A percentile compares a stretch with the other conserved stretches of the same genome.
phyloP scores from a whole-genome alignment of 2,329 filamentous ascomycete genomes.

The Berkeleyomyces basicola region DNA sequence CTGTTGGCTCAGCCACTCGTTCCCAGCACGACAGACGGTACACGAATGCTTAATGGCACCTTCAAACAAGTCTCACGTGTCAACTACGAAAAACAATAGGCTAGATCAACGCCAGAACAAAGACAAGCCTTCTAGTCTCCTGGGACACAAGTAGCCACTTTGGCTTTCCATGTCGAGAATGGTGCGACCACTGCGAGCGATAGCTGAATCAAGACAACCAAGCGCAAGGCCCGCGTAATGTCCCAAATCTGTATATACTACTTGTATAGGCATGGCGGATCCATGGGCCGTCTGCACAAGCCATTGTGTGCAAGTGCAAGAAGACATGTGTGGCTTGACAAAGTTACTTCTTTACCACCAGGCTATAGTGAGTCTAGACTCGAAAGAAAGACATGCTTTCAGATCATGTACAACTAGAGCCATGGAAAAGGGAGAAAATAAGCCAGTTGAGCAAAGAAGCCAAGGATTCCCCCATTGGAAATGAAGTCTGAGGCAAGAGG shows the following conservation, averaged over 20 bases:
- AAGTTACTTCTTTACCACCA: too few relatives aligned
- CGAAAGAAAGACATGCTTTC: not conserved
- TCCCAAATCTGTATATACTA: too few relatives aligned
- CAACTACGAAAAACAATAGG: not conserved
- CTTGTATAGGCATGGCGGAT: too few relatives aligned
- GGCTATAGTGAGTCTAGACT: too few relatives aligned
- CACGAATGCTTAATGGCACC: not conserved
- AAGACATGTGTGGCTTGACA: too few relatives aligned
- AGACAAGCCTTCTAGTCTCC: not conserved
- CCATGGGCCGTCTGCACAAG: too few relatives aligned
- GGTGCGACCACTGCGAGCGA: not conserved
- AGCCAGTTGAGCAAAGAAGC: not conserved
- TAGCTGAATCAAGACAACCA: not conserved
- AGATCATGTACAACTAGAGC: not conserved
- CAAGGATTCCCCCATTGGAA: not conserved
- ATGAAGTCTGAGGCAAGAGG: not conserved
- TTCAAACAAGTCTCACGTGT: not conserved
- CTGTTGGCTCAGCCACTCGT: not conserved
- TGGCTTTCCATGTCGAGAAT: not conserved
- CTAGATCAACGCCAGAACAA: not conserved
- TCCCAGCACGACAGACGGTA: not conserved
- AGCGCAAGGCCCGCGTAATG: too few relatives aligned
- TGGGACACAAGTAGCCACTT: not conserved
- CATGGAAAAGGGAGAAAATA: not conserved
- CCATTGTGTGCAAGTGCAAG: too few relatives aligned